Evolutionary conservation across 768 basidiomycete genomes (phyloP).

Genomic region (Strobilomyces dryophilus): DNA sequence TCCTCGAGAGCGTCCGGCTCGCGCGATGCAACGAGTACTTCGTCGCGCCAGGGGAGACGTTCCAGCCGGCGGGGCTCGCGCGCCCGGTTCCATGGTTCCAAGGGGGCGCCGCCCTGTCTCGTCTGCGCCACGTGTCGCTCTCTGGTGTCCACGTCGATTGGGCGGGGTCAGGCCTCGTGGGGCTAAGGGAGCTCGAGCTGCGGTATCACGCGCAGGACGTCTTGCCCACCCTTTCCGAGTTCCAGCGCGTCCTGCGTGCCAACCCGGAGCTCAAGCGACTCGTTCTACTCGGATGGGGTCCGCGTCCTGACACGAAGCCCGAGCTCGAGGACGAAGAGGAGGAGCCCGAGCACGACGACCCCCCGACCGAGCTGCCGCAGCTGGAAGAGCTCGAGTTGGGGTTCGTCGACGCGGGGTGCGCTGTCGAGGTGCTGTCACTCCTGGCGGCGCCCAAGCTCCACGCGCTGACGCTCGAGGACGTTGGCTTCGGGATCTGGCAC

Average conservation of each 20-base stretch:
- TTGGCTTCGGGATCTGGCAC: constrained; percentile 38
- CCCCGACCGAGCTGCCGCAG: constrained; percentile 27
- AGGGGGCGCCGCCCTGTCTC: constrained; percentile 27
- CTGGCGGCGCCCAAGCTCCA: constrained; percentile 37
- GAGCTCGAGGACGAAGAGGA: no score
- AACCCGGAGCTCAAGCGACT: constrained; percentile 40
- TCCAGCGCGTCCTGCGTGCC: constrained; percentile 37
- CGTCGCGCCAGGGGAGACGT: constrained; percentile 39
- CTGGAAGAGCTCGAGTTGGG: constrained; percentile 38
- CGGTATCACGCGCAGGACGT: constrained; percentile 55
- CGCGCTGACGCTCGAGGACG: constrained; percentile 43
- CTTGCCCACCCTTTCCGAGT: constrained; percentile 48
- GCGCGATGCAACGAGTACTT: constrained; percentile 59
- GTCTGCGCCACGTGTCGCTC: constrained; percentile 41
- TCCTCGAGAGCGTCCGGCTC: constrained; percentile 40
- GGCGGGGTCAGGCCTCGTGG: constrained; percentile 36
- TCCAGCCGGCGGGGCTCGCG: constrained; percentile 40
- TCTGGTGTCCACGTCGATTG: constrained; percentile 60
- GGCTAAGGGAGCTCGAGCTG: constrained; percentile 46
- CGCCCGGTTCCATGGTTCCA: constrained; percentile 41
- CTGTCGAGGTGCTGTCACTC: constrained; percentile 35
- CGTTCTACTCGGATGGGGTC: constrained; percentile 52
- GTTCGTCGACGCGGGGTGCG: constrained; percentile 41
- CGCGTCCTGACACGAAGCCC: no score
- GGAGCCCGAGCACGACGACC: no score